Evolutionary conservation across 2,329 filamentous ascomycete species (phyloP), one percentile per base, ranked within the genome.

Genomic region (Stachybotrys elegans): DNA sequence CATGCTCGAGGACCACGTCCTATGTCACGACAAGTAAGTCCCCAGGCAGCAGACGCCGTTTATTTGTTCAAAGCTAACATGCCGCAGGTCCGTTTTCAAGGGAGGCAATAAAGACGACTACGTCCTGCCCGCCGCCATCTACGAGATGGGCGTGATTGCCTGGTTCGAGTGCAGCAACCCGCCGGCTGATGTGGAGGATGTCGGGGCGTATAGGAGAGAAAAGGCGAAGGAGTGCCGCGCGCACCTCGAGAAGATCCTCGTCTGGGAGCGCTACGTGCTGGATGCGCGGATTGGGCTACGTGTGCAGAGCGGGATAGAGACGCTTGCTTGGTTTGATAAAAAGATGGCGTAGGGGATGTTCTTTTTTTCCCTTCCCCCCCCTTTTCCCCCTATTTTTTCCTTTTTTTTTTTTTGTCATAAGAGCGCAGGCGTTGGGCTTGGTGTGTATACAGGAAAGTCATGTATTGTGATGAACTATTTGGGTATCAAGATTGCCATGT

Each of bases 71-170:
- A 11, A 5, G n/a, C 51, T 55, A 40, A 54, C 43, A 44, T 31
- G 17, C 6, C 8, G 1, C 36, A 81, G 79, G 39, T 51, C 63
- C 2, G 56, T 64, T 12, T 81, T 83, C 60, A 83, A 78, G 50
- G 83, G 83, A 3, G 55, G 69, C 1, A 71, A 76, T 2, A 81
- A 75, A 45, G 86, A 91, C 46, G 83, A 86, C 55, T 91, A 86
- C 70, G 72, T 81, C 9, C 70, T 78, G 6, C 88, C 92, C 0
- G 80, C 83, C 1, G 89, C 86, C 2, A 75, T 88, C 52, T 96
- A 96, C 63, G 93, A 98, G 66, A 80, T 93, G 70, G 90, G 83
- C 0, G 88, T 86, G 7, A 80, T 88, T 43, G 70, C 84, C 2
- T 98, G 92, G 91, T 74, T 78, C 45, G 85, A 92, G 56, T 74